Evolutionary conservation across 768 basidiomycete genomes (phyloP).

Genomic region (Suillus spraguei): DNA sequence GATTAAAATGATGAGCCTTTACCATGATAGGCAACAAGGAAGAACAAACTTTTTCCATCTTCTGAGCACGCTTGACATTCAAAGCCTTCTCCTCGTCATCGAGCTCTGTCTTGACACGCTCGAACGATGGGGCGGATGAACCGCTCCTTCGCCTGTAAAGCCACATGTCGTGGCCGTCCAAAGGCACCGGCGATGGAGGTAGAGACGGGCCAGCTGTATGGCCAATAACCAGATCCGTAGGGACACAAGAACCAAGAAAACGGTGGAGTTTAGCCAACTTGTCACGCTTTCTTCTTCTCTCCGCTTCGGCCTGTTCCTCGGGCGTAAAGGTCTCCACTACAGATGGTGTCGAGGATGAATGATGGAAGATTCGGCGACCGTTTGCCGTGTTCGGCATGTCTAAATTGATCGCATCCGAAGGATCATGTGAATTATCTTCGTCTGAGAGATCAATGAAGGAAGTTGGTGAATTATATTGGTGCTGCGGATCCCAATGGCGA

Average conservation of each 20-base stretch:
- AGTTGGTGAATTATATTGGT: conserved; percentile 33
- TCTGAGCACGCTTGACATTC: conserved; percentile 77
- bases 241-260: conserved; percentile 82
- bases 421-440: conserved; percentile 44
- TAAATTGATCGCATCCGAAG: conserved; percentile 32
- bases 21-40: not conserved
- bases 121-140: conserved; percentile 50
- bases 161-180: conserved; percentile 44
- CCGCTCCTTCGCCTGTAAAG: conserved; percentile 55
- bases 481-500: conserved; percentile 17
- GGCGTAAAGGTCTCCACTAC: conserved; percentile 50
- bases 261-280: conserved; percentile 82
- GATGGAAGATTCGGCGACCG: conserved; percentile 25
- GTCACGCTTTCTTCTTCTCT: conserved; percentile 70
- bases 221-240: conserved; percentile 66
- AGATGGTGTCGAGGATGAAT: conserved; percentile 46
- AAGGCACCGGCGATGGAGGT: conserved; percentile 31
- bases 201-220: conserved; percentile 34
- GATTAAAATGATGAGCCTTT: conserved; percentile 13
- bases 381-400: conserved; percentile 33
- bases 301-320: conserved; percentile 60
- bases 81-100: conserved; percentile 75
- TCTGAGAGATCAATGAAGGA: conserved; percentile 72
- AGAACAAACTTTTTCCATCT: conserved; percentile 79
- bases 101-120: conserved; percentile 70